Evolutionary conservation across 2,329 filamentous ascomycete genomes (phyloP).

Genomic region (Leptoxyphium fumago): DNA sequence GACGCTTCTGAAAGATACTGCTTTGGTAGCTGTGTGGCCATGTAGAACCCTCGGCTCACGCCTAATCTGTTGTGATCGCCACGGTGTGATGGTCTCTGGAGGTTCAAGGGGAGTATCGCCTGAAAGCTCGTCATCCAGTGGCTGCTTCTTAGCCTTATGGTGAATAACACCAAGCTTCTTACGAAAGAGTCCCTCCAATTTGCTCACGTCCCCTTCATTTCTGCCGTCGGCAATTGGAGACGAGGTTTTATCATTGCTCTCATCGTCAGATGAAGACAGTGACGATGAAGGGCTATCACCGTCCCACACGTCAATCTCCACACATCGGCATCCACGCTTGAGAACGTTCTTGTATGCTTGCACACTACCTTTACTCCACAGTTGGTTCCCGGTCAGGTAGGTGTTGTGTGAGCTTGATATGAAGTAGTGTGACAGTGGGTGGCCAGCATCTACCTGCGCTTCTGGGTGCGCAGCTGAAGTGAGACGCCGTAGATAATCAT

Average conservation of each 20-base stretch:
- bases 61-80: constrained; percentile 13
- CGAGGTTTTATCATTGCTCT: neutral
- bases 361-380: constrained; percentile 60
- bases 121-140: neutral
- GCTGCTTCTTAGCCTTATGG: constrained; percentile 5
- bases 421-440: constrained; percentile 74
- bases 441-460: constrained; percentile 9
- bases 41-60: constrained; percentile 19
- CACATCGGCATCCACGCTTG: constrained; percentile 65
- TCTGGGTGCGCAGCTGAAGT: no score
- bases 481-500: no score
- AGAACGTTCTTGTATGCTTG: constrained; percentile 62
- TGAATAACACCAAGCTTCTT: constrained; percentile 14
- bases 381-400: constrained; percentile 75
- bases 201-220: constrained; percentile 19
- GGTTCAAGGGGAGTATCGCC: constrained; percentile 1
- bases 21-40: constrained; percentile 63
- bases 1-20: constrained; percentile 77
- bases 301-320: constrained; percentile 94
- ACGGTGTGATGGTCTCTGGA: constrained; percentile 14
- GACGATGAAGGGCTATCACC: constrained; percentile 36
- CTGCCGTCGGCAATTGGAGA: constrained; percentile 7
- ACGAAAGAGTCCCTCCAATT: constrained; percentile 16
- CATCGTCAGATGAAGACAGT: constrained; percentile 21
- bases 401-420: constrained; percentile 94